Evolutionary conservation across 129 eudicot genomes (phyloP), one percentile per base, ranked within the genome.

Genomic region (Rutidosis leptorrhynchoides): DNA sequence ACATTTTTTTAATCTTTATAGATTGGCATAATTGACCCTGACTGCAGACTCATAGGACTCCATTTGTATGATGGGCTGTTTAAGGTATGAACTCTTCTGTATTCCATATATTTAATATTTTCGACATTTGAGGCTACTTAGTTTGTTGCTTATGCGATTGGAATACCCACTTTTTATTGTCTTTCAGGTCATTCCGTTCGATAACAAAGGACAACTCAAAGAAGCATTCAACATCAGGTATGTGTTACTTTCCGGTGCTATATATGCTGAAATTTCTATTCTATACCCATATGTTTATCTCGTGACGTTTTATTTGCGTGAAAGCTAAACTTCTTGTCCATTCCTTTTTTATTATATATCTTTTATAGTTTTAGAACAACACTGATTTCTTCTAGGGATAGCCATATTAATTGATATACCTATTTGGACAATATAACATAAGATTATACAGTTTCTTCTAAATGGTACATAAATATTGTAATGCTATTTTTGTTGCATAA

Each of bases 161-260:
- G 20, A 66, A 32, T 70, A 25, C 65, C 15, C 42, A 6, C 63
- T 5, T 15, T 30, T 5, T 19, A 71, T 52, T 75, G 72, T 59
- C 62, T 49, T 52, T 55, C 74, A 93, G 99, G 99, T 93, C 29
- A 93, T 93, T 81, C 99, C 96, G 20, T 89, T 93, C 48, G 99
- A 93, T 72, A 93, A 86, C 77, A 89, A 93, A 84, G 99, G 99
- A 66, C 96, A 93, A 64, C 91, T 89, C 40, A 89, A 93, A 82
- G 99, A 93, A 82, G 99, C 99, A 65, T 93, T 88, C 49, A 93
- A 93, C 82, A 86, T 93, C 61, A 89, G 98, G 98, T 84, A 82
- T 58, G n/a, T 74, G 27, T 32, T 71, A 61, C 42, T 32, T 29
- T 33, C 19, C 5, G 51, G 60, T 24, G 0, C 67, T 28, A 14